Percentiles rank a stretch among this genome's conserved stretches.
phyloP scores from a whole-genome alignment of 768 basidiomycete species.

The Collybia nuda region DNA sequence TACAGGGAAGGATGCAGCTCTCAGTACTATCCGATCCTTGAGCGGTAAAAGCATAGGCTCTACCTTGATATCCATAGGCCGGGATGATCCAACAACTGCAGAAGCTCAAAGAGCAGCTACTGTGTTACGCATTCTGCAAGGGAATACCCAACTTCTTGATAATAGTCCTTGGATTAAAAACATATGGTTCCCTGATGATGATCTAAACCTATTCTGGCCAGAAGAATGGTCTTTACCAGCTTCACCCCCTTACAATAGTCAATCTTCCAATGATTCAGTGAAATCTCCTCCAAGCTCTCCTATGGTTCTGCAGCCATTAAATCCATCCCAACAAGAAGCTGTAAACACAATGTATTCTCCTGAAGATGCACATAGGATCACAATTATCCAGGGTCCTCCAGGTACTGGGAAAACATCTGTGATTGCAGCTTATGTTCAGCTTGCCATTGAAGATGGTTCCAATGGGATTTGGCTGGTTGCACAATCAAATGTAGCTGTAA shows the following conservation, averaged over 20 bases:
- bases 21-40: slow-evolving; percentile 21
- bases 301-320: slow-evolving; percentile 26
- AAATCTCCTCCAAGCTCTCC: neutral
- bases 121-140: slow-evolving; percentile 44
- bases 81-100: slow-evolving; percentile 57
- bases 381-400: slow-evolving; percentile 56
- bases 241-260: neutral
- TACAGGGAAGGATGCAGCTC: slow-evolving; percentile 33
- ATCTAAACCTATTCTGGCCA: slow-evolving; percentile 37
- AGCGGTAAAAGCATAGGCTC: slow-evolving; percentile 32
- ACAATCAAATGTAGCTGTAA: slow-evolving; percentile 86
- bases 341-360: slow-evolving; percentile 48
- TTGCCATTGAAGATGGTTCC: slow-evolving; percentile 36
- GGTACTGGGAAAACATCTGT: slow-evolving; percentile 77
- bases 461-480: slow-evolving; percentile 78
- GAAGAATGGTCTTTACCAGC: slow-evolving; percentile 26
- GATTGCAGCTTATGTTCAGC: slow-evolving; percentile 60
- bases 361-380: slow-evolving; percentile 32
- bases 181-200: slow-evolving; percentile 39
- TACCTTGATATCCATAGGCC: slow-evolving; percentile 50
- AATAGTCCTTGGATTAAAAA: slow-evolving; percentile 50
- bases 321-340: slow-evolving; percentile 46
- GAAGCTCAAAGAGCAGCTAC: slow-evolving; percentile 45
- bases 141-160: slow-evolving; percentile 27
- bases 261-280: neutral